phyloP scores from a whole-genome alignment of 306 rosid species.

The Quercus cerris region DNA sequence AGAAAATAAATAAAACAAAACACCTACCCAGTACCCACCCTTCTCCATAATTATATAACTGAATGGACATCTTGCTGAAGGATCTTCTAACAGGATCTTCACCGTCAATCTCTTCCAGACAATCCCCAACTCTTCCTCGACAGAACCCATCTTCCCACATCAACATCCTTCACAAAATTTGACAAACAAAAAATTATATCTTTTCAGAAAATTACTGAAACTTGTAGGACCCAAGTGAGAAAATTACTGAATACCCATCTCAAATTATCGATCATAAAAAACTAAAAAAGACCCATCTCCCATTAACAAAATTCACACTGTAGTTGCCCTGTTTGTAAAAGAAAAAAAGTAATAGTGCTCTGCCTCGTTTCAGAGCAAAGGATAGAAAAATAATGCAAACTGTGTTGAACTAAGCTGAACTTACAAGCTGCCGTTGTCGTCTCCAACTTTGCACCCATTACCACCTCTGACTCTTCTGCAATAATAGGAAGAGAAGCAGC shows the following conservation, averaged over 20 bases:
- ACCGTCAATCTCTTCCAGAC: slow-evolving; percentile 82
- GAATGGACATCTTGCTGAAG: slow-evolving; percentile 99
- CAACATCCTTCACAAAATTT: slow-evolving; percentile 69
- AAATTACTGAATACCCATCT: not conserved
- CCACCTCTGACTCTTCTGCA: slow-evolving; percentile 96
- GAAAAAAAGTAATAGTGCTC: not conserved
- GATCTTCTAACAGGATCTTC: slow-evolving; percentile 92
- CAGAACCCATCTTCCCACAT: slow-evolving; percentile 99
- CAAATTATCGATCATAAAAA: not conserved
- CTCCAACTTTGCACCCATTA: slow-evolving; percentile 99
- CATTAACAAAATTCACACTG: not conserved
- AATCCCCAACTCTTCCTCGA: slow-evolving; percentile 70
- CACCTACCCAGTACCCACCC: slow-evolving; percentile 99
- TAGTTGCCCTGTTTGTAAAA: not conserved
- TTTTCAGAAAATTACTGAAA: not conserved
- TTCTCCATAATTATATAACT: slow-evolving; percentile 99
- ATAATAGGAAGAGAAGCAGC: slow-evolving; percentile 28
- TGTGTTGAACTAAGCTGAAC: slow-evolving; percentile 14
- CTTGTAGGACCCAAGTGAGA: slow-evolving; percentile 1
- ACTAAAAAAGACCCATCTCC: not conserved
- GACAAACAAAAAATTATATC: not conserved
- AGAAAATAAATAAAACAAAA: slow-evolving; percentile 12
- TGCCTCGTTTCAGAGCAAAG: slow-evolving; percentile 3
- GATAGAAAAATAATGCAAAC: not conserved
- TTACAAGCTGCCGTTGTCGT: slow-evolving; percentile 94